These are phyloP conservation scores for Myriosclerotinia scirpicola DNA, from an alignment of 2,329 filamentous ascomycete species.

Conservation along the genomic window DNA sequence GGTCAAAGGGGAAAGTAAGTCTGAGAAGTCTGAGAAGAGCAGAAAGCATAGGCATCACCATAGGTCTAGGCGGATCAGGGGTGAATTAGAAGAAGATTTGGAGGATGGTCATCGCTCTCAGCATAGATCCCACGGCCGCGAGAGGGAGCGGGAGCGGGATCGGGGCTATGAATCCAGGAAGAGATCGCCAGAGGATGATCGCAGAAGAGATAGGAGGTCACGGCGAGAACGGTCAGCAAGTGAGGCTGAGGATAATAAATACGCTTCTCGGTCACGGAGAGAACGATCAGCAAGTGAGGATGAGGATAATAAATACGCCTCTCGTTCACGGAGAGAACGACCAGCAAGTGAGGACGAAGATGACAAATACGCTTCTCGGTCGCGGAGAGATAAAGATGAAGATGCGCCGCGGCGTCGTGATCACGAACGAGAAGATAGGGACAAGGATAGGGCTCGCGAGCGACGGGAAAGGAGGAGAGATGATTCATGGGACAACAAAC, in stretches of 20 bases:
- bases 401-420: conserved; percentile 22
- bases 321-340: no score
- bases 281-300: no score
- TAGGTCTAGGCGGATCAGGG: conserved; percentile 30
- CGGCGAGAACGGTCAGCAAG: background rate
- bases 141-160: conserved; percentile 12
- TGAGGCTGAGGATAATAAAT: no score
- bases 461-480: conserved; percentile 25
- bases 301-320: no score
- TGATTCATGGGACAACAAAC: conserved; percentile 24
- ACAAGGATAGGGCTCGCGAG: conserved; percentile 11
- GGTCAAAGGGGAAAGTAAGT: conserved; percentile 43
- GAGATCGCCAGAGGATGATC: conserved; percentile 23
- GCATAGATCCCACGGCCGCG: conserved; percentile 26
- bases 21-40: conserved; percentile 32
- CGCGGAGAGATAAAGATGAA: conserved; percentile 24
- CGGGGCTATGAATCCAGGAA: conserved; percentile 8
- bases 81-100: conserved; percentile 26
- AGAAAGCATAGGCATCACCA: conserved; percentile 35
- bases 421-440: conserved; percentile 8
- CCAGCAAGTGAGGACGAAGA: no score
- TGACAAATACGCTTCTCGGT: conserved; percentile 13
- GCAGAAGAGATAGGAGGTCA: conserved; percentile 15
- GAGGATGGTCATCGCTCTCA: conserved; percentile 26
- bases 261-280: no score